phyloP scores from a whole-genome alignment of 306 rosid species.

The Mimosa pudica region DNA sequence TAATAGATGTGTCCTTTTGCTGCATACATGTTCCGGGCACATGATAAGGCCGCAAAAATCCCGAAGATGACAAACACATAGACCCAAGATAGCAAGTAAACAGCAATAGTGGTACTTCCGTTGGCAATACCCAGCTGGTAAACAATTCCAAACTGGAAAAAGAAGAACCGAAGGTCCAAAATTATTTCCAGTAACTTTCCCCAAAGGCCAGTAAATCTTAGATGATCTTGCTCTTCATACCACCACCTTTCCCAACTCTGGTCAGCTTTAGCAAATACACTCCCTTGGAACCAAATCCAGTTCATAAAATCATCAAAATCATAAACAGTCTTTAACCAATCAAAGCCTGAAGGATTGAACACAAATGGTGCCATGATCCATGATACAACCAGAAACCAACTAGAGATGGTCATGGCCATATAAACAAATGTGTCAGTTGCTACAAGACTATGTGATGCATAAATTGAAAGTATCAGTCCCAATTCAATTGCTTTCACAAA shows the following conservation, averaged over 20 bases:
- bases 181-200: constrained; percentile 54
- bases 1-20: constrained; percentile 52
- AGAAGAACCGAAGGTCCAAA: constrained; percentile 53
- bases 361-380: constrained; percentile 54
- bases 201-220: constrained; percentile 51
- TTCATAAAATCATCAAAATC: constrained; percentile 56
- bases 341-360: constrained; percentile 61
- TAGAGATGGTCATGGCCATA: constrained; percentile 48
- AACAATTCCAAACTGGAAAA: constrained; percentile 56
- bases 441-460: constrained; percentile 53
- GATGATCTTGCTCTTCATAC: constrained; percentile 56
- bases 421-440: constrained; percentile 51
- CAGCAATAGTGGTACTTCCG: constrained; percentile 40
- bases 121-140: constrained; percentile 54
- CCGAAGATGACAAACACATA: constrained; percentile 42
- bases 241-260: constrained; percentile 64
- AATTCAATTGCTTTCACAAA: constrained; percentile 58
- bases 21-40: constrained; percentile 49
- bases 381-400: constrained; percentile 56
- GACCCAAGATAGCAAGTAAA: constrained; percentile 54
- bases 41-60: constrained; percentile 41
- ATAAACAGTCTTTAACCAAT: constrained; percentile 56
- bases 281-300: constrained; percentile 56
- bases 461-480: constrained; percentile 49
- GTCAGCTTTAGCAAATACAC: constrained; percentile 56